Evolutionary conservation across 805 yeast genomes (phyloP), one percentile per base, ranked within the genome.

Genomic region (Cyberlindnera samutprakarnensis): DNA sequence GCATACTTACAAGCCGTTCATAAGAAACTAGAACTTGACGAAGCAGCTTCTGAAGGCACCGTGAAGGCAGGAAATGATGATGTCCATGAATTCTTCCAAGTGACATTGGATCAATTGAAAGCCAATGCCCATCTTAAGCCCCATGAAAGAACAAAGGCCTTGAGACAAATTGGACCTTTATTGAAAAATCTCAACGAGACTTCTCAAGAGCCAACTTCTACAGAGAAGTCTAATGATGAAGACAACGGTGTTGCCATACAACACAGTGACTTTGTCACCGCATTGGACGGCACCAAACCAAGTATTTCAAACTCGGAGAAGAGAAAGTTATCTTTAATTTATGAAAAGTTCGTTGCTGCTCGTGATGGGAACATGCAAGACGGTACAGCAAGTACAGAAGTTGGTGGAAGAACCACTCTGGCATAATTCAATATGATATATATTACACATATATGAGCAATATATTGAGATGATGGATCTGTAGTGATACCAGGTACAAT

Each of bases 1-100:
- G 95, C 96, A 0, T 86, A 88, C 54, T 64, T 90, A 51, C 79
- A 78, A 44, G 94, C 95, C 11, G 87, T 82, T 6, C 92, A 83
- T 50, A 69, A 73, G 22, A 76, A 70, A 42, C 68, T 87, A 43
- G 73, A 70, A 10, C 50, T 59, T 5, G 66, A 69, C 27, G 67
- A 70, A 34, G 27, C 41, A 11, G 51, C 46, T 15, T 42, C 44
- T 22, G 49, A 47, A 24, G 52, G 46, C 12, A 40, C 27, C n/a
- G 33, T 37, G 4, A 32, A 28, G n/a, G 32, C 17, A 27, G 33
- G 23, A 12, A 35, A 40, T 13, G 33, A 36, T 13, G 45, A 31
- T 10, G 34, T 35, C 16, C 51, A 52, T 32, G 71, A 70, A 16
- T 68, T 69, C 39, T 63, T 68, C 43, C 68, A 64, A 39, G 56